phyloP scores from a whole-genome alignment of 139 green algal genomes.

The Zygnema circumcarinatum region DNA sequence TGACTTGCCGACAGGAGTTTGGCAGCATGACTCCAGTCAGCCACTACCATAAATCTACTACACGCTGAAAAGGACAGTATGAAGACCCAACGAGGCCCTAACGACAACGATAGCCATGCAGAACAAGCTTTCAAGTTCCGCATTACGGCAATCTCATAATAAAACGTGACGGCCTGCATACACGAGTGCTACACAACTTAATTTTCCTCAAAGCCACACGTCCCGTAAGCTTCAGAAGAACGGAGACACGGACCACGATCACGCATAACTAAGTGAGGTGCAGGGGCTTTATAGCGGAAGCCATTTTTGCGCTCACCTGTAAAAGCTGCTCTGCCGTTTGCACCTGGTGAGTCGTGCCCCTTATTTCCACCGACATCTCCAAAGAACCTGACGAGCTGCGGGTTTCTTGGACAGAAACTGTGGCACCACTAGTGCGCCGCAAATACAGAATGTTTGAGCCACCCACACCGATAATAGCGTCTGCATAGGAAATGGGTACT shows the following conservation, averaged over 20 bases:
- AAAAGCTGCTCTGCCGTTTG: slow-evolving; percentile 48
- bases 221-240: neutral
- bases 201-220: neutral
- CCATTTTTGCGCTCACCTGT: slow-evolving; percentile 11
- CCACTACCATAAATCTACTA: no score
- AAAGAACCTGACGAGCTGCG: slow-evolving; percentile 9
- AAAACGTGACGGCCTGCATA: neutral
- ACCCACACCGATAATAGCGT: slow-evolving; percentile 49
- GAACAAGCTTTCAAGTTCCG: neutral
- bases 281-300: no score
- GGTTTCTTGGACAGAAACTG: slow-evolving; percentile 51
- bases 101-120: neutral
- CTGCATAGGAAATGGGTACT: slow-evolving; percentile 47
- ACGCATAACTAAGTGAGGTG: no score
- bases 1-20: no score
- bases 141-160: neutral
- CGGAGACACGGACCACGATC: neutral
- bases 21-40: no score
- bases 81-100: neutral
- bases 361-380: slow-evolving; percentile 50
- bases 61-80: neutral
- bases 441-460: slow-evolving; percentile 53
- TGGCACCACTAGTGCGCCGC: slow-evolving; percentile 34
- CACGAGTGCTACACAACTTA: neutral
- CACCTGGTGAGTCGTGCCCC: slow-evolving; percentile 43